Evolutionary conservation across 352 stramenopile genomes (phyloP).

Genomic region (Pelagophyceae sp.): DNA sequence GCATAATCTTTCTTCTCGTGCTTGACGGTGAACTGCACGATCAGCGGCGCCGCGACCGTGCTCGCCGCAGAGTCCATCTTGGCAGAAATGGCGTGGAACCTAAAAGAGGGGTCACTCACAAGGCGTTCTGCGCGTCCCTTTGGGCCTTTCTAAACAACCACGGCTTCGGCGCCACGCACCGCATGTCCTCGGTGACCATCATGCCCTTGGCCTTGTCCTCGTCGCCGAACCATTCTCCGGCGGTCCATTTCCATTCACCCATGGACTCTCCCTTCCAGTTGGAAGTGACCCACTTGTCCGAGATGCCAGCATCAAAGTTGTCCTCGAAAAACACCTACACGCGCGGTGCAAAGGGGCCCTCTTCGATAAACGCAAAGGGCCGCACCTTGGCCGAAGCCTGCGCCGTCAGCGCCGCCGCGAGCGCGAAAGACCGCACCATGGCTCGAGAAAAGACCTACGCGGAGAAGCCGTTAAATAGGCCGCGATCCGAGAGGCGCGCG

Average conservation of each 20-base stretch:
- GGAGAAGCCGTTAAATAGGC: too few species aligned
- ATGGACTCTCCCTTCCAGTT: slow-evolving; percentile 89
- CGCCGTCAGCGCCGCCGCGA: background rate
- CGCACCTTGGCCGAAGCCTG: background rate
- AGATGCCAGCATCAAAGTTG: slow-evolving; percentile 70
- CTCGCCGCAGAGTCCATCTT: slow-evolving; percentile 65
- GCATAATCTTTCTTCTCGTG: slow-evolving; percentile 93
- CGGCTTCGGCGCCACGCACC: too few species aligned
- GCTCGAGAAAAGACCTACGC: too few species aligned
- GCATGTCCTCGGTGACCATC: slow-evolving; percentile 74
- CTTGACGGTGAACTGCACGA: slow-evolving; percentile 93
- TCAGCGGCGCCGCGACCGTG: slow-evolving; percentile 77
- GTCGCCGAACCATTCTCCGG: slow-evolving; percentile 77
- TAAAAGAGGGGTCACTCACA: slow-evolving; percentile 30
- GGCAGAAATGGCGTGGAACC: slow-evolving; percentile 93
- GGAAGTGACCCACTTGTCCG: slow-evolving; percentile 67
- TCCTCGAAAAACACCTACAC: slow-evolving; percentile 78
- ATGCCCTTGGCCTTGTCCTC: slow-evolving; percentile 82
- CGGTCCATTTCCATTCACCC: slow-evolving; percentile 83
- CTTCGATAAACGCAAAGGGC: too few species aligned
- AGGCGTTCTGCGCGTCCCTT: background rate
- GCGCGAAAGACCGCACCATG: too few species aligned
- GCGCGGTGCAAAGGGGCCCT: too few species aligned
- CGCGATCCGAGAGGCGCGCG: too few species aligned
- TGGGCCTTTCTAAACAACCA: background rate